These are phyloP conservation scores for Hibiscus syriacus DNA, from an alignment of 345 rosid species.

Conservation along the genomic window DNA sequence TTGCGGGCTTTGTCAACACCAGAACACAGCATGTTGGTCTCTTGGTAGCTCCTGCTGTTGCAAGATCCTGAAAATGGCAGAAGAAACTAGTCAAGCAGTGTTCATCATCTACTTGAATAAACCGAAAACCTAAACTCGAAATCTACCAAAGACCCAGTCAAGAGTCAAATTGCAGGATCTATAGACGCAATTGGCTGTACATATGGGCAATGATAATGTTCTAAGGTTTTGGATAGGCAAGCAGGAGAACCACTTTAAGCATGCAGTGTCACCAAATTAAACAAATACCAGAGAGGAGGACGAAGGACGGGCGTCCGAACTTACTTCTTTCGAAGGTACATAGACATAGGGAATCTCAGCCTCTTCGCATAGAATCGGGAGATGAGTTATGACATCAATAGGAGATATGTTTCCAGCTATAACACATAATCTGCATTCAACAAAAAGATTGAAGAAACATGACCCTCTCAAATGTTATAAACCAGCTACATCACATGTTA, in stretches of 20 bases:
- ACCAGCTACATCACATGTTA: neutral
- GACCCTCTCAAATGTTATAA: neutral
- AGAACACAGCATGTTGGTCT: constrained; percentile 94
- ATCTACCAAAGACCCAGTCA: neutral
- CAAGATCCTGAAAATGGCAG: constrained; percentile 64
- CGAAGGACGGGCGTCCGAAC: constrained; percentile 2
- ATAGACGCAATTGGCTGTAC: neutral
- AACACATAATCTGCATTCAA: constrained; percentile 61
- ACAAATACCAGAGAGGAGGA: neutral
- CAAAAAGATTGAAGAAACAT: neutral
- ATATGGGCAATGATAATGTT: neutral
- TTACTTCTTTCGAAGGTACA: constrained; percentile 87
- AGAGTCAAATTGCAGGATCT: neutral
- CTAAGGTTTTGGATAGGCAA: neutral
- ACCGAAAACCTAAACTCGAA: neutral
- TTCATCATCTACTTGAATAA: neutral
- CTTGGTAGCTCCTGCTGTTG: constrained; percentile 84
- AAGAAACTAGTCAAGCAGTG: neutral
- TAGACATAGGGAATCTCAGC: constrained; percentile 75
- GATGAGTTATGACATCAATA: constrained; percentile 91
- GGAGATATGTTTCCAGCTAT: constrained; percentile 98
- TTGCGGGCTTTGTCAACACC: constrained; percentile 67
- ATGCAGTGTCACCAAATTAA: constrained; percentile 2
- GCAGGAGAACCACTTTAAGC: neutral
- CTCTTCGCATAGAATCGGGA: constrained; percentile 88